Evolutionary conservation across 768 basidiomycete genomes (phyloP).

Genomic region (Suillus paluster): DNA sequence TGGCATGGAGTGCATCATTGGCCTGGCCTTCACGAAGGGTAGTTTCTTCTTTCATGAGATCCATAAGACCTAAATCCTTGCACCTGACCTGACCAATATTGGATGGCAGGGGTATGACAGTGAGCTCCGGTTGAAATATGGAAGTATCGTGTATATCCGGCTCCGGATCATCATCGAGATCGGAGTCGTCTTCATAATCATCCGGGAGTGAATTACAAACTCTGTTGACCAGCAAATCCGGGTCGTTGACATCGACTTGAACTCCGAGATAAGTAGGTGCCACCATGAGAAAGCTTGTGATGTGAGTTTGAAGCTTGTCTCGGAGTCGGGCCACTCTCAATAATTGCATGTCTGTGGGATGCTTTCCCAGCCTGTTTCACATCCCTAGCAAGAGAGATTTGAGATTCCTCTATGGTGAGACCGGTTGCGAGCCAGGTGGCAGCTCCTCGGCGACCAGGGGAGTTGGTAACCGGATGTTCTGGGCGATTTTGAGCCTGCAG

Average conservation of each 20-base stretch:
- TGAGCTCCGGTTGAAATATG: neutral
- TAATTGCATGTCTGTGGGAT: neutral
- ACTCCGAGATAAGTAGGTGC: neutral
- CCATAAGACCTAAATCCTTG: neutral
- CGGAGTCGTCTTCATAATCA: neutral
- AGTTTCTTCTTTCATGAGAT: constrained; percentile 12
- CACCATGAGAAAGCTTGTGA: neutral
- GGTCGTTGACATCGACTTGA: neutral
- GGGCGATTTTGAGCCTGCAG: neutral
- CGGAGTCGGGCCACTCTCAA: neutral
- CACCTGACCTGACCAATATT: neutral
- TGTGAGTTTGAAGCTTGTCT: constrained; percentile 1
- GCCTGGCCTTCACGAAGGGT: constrained; percentile 16
- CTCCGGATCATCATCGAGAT: neutral
- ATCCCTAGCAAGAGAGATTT: neutral
- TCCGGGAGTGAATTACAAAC: neutral
- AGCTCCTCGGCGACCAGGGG: neutral
- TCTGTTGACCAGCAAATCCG: neutral
- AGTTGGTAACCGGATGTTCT: neutral
- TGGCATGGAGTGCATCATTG: constrained; percentile 19
- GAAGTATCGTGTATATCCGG: neutral
- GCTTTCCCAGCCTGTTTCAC: neutral
- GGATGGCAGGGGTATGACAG: constrained; percentile 5
- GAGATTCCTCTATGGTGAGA: constrained; percentile 7
- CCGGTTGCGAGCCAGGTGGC: constrained; percentile 6